phyloP scores from a whole-genome alignment of 2,329 filamentous ascomycete genomes.

The Colletotrichum tofieldiae region DNA sequence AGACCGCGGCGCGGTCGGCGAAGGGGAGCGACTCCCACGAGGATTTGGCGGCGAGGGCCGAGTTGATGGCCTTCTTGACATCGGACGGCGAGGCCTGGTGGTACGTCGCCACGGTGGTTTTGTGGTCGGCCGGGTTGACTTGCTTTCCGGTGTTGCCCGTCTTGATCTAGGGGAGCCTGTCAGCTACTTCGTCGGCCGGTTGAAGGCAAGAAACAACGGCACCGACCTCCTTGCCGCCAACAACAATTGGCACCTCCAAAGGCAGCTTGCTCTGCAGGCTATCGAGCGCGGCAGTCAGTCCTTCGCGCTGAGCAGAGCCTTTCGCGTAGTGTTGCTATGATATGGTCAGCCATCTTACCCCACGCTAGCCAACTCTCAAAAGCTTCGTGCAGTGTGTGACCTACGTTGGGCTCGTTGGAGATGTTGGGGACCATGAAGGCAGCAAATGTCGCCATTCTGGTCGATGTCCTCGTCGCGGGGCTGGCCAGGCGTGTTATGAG shows the following conservation, averaged over 20 bases:
- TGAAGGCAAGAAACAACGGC: not conserved
- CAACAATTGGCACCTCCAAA: conserved; percentile 84
- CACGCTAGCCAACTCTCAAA: not conserved
- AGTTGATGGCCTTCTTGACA: conserved; percentile 84
- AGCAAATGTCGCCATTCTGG: conserved; percentile 74
- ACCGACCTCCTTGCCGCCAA: conserved; percentile 85
- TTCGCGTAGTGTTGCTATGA: conserved; percentile 89
- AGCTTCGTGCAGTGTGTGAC: conserved; percentile 54
- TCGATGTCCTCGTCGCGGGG: conserved; percentile 49
- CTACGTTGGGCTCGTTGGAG: conserved; percentile 95
- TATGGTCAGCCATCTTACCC: conserved; percentile 54
- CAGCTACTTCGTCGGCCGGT: not conserved
- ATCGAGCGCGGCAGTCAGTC: conserved; percentile 82
- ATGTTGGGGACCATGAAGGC: conserved; percentile 90
- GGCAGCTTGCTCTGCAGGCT: conserved; percentile 78
- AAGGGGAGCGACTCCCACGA: conserved; percentile 92
- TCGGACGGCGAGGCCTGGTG: conserved; percentile 85
- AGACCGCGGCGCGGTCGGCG: conserved; percentile 90
- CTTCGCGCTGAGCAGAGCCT: conserved; percentile 83
- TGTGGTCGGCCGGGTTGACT: conserved; percentile 86
- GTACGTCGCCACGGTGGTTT: conserved; percentile 84
- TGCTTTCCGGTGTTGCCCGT: conserved; percentile 78
- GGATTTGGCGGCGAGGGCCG: conserved; percentile 87
- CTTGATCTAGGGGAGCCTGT: conserved; percentile 68
- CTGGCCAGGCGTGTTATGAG: conserved; percentile 21